These are phyloP conservation scores for Linum tenue DNA, from an alignment of 345 rosid species.

Conservation along the genomic window DNA sequence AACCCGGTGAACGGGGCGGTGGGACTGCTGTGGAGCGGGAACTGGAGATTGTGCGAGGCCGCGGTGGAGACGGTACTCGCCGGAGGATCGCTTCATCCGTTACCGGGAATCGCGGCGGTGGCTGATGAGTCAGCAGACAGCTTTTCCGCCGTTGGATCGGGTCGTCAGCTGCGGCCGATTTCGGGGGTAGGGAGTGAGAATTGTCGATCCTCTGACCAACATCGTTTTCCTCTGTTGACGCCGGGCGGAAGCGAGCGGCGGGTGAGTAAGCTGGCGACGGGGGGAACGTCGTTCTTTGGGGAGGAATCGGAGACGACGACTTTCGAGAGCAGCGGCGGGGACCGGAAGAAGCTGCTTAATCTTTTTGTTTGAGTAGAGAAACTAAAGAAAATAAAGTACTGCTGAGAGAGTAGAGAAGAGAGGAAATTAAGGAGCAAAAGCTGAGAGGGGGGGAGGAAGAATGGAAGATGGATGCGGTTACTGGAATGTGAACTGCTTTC, in stretches of 20 bases:
- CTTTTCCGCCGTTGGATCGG: slow-evolving; percentile 13
- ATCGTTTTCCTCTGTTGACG: slow-evolving; percentile 20
- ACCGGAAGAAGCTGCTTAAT: slow-evolving; percentile 47
- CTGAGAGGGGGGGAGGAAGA: too few species aligned
- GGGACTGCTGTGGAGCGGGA: slow-evolving; percentile 48
- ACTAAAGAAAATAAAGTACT: neutral
- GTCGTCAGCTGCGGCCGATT: slow-evolving; percentile 3
- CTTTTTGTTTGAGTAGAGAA: slow-evolving; percentile 38
- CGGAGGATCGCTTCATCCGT: slow-evolving; percentile 35
- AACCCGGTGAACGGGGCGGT: slow-evolving; percentile 56
- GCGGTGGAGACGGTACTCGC: slow-evolving; percentile 44
- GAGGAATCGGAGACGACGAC: slow-evolving; percentile 36
- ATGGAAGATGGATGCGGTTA: neutral
- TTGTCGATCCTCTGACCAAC: slow-evolving; percentile 22
- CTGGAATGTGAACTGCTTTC: neutral
- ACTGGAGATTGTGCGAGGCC: slow-evolving; percentile 47
- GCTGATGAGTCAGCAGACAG: slow-evolving; percentile 25
- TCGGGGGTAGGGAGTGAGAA: slow-evolving; percentile 8
- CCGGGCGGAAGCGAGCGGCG: slow-evolving; percentile 18
- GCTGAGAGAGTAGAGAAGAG: neutral
- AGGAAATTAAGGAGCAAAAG: too few species aligned
- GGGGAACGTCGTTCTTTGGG: slow-evolving; percentile 20
- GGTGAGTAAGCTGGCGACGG: slow-evolving; percentile 10
- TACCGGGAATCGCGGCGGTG: slow-evolving; percentile 19
- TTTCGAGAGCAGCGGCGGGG: slow-evolving; percentile 19